phyloP scores from a whole-genome alignment of 1,284 basidiomycete species.

The Sporisorium graminicola region DNA sequence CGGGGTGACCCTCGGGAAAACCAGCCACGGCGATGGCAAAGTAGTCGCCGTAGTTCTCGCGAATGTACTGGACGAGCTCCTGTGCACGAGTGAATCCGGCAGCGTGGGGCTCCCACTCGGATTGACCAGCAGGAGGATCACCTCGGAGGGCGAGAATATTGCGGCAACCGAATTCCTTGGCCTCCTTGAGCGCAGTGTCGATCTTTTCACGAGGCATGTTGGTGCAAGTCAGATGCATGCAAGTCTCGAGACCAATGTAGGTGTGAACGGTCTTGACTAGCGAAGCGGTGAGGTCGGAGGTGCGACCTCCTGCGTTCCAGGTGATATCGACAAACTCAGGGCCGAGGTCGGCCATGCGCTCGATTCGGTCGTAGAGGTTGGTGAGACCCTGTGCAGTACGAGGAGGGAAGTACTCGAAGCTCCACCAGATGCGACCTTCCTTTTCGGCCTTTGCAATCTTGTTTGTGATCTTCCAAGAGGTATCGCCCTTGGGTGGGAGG shows the following conservation, averaged over 20 bases:
- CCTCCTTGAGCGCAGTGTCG: conserved; percentile 90
- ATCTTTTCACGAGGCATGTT: conserved; percentile 89
- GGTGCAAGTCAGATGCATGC: conserved; percentile 70
- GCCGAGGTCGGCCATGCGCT: conserved; percentile 93
- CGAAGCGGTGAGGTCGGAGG: conserved; percentile 74
- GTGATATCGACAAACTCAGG: conserved; percentile 99
- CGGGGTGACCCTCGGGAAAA: conserved; percentile 77
- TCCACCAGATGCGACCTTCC: conserved; percentile 68
- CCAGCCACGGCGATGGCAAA: conserved; percentile 68
- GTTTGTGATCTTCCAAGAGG: conserved; percentile 62
- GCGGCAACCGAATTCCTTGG: conserved; percentile 89
- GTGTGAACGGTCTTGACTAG: conserved; percentile 85
- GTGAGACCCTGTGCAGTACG: conserved; percentile 84
- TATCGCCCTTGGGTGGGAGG: conserved; percentile 42
- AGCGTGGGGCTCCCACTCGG: conserved; percentile 73
- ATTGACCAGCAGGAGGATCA: conserved; percentile 46
- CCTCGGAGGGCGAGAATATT: conserved; percentile 96
- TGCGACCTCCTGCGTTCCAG: conserved; percentile 96
- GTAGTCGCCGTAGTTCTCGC: conserved; percentile 66
- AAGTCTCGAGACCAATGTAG: conserved; percentile 69
- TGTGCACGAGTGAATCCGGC: conserved; percentile 66
- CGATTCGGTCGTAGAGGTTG: conserved; percentile 82
- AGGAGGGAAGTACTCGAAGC: conserved; percentile 96
- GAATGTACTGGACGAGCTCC: conserved; percentile 68
- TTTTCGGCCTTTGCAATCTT: conserved; percentile 68